Evolutionary conservation across 495 filamentous ascomycete genomes (phyloP), one percentile per base, ranked within the genome.

Genomic region (Daldinia concentrica): DNA sequence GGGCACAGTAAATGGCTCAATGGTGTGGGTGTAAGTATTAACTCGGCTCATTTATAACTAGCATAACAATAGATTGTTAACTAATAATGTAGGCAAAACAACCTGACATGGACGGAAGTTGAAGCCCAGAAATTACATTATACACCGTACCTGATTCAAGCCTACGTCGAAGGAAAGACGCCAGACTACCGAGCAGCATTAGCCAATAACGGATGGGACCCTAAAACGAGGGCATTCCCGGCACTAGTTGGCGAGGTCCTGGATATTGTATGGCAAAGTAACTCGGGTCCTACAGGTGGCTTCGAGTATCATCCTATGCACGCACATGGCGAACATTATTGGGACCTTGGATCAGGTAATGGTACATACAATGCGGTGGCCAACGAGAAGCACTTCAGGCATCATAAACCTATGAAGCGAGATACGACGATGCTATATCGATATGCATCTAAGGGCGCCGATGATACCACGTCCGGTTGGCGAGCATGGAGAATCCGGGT

Each of bases 291-390:
- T 7, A 73, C 69, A 8, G 86, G 85, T 6, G 79, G 80, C 2
- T 77, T 87, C n/a, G 85, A 89, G 56, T 79, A 80, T 1, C 89
- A 91, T 62, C 89, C 89, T 3, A 89, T 86, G 76, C 89, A 90
- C 69, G 82, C 79, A 0, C 89, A 90, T 72, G 86, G 87, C 8
- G 75, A 82, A 48, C 88, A 89, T 67, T 83, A 82, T 64, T 90
- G 84, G 72, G 88, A 90, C 71, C 75, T 90, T 11, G 89, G 89
- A 12, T 74, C 81, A 56, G 88, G 89, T 1, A 81, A 83, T 15
- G 89, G 89, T 5, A 79, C 74, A 4, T 90, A 89, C 72, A 79
- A 89, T 61, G 74, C 83, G 0, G 80, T 78, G 0, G 81, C 76
- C 1, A 89, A 90, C 71, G 85, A 90, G 48, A 72, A 77, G 39